Percentiles rank a stretch among this genome's conserved stretches.
Evolutionary conservation across 371 early-diverging fungal species (phyloP).

Genomic region (Blakeslea trispora): DNA sequence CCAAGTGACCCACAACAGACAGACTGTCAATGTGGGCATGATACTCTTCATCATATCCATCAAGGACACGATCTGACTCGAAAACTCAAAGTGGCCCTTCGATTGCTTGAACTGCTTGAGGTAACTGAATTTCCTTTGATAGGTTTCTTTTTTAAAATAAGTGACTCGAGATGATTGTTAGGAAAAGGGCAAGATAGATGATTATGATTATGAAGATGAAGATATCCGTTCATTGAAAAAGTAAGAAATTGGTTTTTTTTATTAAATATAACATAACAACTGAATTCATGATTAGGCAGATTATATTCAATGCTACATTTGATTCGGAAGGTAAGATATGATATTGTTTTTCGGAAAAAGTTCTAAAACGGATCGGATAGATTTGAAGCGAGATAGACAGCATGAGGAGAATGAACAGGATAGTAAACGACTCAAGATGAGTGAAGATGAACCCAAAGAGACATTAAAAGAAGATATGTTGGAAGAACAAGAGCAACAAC

Average conservation of each 20-base stretch:
- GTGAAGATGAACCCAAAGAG: too few species aligned
- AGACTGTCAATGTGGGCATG: constrained; percentile 41
- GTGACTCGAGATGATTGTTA: not conserved
- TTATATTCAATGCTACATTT: constrained; percentile 2
- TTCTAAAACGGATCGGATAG: not conserved
- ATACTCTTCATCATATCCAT: constrained; percentile 38
- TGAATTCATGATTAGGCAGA: constrained; percentile 3
- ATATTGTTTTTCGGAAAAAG: too few species aligned
- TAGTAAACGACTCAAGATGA: too few species aligned
- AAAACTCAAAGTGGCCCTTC: constrained; percentile 37
- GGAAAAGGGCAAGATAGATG: constrained; percentile 50
- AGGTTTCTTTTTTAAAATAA: not conserved
- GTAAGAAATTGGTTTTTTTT: constrained; percentile 16
- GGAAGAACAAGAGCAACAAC: too few species aligned
- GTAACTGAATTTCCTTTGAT: constrained; percentile 31
- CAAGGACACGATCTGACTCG: constrained; percentile 39
- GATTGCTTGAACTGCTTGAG: constrained; percentile 41
- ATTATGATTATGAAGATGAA: constrained; percentile 47
- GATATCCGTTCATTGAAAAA: constrained; percentile 46
- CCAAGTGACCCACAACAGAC: too few species aligned
- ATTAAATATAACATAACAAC: too few species aligned
- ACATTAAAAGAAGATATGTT: too few species aligned
- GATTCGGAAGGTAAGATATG: constrained; percentile 2
- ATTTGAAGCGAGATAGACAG: not conserved
- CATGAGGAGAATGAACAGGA: not conserved